Base-by-base conservation (phyloP, 1,284 basidiomycete genomes). In the Schizopora paradoxa region DNA sequence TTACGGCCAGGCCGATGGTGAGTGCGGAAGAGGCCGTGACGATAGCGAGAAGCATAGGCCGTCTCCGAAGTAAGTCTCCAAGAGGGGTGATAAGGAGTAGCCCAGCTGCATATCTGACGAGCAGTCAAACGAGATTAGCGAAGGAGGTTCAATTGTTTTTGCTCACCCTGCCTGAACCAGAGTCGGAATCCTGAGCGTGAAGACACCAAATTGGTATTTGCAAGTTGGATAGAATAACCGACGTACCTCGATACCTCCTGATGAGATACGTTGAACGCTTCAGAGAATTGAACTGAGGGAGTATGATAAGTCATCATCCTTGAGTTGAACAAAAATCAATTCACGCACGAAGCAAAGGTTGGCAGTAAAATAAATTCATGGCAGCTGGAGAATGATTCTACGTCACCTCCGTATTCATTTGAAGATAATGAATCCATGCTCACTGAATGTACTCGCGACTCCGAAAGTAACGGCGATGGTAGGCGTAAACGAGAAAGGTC, bases 281-380 rank as follows among this genome's bases (percentile, higher is more conserved):
- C 54, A 0, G 77, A 69, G 27, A 79, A 63, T 51, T 78, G 66
- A 31, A 82, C 77, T 83, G 51, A 26, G 45, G 23, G 26, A 35
- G 26, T 51, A 16, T 42, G 43, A 19, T 38, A 22, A 10, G 11
- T 27, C 22, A 6, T 28, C 33, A 37, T 4, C 16, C 34, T 16
- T 25, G 21, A 22, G 22, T 7, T 14, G 14, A 13, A 13, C 22
- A 6, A 22, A 41, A 32, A 38, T n/a, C 2, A 25, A 23, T 25
- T 44, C 32, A 56, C 74, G 41, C 60, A 74, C 85, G 81, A 11
- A 87, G 63, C 48, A 87, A 61, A 0, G 85, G 84, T 61, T 84
- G 85, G 48, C 79, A 79, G 52, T 86, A 87, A 56, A 85, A 87
- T 40, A 86, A 57, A 51, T 86, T 87, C 14, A 75, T 71, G 21